Evolutionary conservation across 257 asterid species (phyloP).

Genomic region (Ligustrum vulgare): DNA sequence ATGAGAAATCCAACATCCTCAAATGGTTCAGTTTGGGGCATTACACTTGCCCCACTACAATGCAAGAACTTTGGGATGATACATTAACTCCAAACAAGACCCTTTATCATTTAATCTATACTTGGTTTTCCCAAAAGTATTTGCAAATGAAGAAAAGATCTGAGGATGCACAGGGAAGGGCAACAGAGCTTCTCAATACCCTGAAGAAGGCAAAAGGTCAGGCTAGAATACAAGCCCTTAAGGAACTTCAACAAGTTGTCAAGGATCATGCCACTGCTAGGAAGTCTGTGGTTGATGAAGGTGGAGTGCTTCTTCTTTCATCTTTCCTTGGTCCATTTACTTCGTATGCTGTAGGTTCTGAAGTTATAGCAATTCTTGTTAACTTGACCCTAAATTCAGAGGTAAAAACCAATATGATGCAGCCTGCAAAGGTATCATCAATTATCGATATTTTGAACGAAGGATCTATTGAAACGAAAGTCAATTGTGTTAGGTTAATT

Average conservation of each 20-base stretch:
- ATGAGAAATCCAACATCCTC: constrained; percentile 65
- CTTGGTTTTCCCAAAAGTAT: constrained; percentile 81
- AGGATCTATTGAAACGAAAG: constrained; percentile 67
- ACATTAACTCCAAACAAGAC: constrained; percentile 68
- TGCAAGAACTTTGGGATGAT: constrained; percentile 80
- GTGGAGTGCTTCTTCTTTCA: constrained; percentile 50
- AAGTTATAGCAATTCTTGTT: constrained; percentile 60
- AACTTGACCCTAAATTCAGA: constrained; percentile 53
- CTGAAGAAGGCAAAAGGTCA: constrained; percentile 77
- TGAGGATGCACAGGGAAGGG: constrained; percentile 76
- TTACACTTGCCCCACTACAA: constrained; percentile 70
- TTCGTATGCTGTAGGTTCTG: constrained; percentile 67
- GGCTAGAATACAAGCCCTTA: constrained; percentile 54
- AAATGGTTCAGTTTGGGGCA: constrained; percentile 63
- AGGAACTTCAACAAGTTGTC: constrained; percentile 53
- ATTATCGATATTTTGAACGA: constrained; percentile 70
- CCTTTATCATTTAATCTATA: constrained; percentile 51
- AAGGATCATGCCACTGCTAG: constrained; percentile 48
- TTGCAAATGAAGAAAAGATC: constrained; percentile 76
- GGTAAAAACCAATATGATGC: constrained; percentile 51
- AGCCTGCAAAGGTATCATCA: constrained; percentile 63
- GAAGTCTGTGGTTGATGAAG: constrained; percentile 53
- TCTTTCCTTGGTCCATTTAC: constrained; percentile 68
- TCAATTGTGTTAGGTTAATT: constrained; percentile 61
- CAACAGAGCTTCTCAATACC: constrained; percentile 55